Conservation (phyloP, 345 rosid species). For the Syzygium grande region DNA sequence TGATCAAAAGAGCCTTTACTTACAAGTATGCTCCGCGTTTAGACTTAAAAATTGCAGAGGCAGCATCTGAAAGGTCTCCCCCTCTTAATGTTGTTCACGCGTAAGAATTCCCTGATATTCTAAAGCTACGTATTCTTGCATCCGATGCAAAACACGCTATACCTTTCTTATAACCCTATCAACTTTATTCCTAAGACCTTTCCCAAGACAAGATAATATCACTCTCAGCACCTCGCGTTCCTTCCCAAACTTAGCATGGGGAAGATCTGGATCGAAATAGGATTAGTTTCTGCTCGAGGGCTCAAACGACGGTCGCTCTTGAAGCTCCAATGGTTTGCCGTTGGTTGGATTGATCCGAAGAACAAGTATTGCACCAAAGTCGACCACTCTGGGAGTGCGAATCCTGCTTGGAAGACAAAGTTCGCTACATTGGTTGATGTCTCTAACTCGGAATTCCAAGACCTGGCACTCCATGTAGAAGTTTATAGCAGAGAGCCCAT, state of each 20-base stretch:
- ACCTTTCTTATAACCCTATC: background rate
- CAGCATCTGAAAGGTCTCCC: background rate
- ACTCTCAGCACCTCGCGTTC: background rate
- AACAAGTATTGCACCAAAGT: slow-evolving; percentile 76
- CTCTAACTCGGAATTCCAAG: slow-evolving; percentile 27
- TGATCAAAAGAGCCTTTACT: background rate
- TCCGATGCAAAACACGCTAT: background rate
- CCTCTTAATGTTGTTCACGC: background rate
- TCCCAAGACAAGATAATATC: background rate
- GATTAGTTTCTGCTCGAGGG: slow-evolving; percentile 72
- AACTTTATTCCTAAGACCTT: background rate
- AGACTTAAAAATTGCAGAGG: background rate
- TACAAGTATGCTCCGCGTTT: background rate
- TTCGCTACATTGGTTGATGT: slow-evolving; percentile 58
- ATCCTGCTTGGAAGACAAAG: slow-evolving; percentile 76
- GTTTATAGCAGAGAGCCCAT: slow-evolving; percentile 82
- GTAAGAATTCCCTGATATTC: background rate
- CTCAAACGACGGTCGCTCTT: slow-evolving; percentile 56
- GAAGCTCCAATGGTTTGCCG: slow-evolving; percentile 91
- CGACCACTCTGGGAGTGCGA: slow-evolving; percentile 53
- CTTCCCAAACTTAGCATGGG: slow-evolving; percentile 32
- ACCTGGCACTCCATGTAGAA: slow-evolving; percentile 48
- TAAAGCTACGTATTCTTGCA: slow-evolving; percentile 1
- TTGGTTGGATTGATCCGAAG: slow-evolving; percentile 83
- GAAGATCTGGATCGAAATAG: slow-evolving; percentile 58